Conservation (phyloP, 225 moss, liverwort and hornwort species). For the Polytrichum formosum region DNA sequence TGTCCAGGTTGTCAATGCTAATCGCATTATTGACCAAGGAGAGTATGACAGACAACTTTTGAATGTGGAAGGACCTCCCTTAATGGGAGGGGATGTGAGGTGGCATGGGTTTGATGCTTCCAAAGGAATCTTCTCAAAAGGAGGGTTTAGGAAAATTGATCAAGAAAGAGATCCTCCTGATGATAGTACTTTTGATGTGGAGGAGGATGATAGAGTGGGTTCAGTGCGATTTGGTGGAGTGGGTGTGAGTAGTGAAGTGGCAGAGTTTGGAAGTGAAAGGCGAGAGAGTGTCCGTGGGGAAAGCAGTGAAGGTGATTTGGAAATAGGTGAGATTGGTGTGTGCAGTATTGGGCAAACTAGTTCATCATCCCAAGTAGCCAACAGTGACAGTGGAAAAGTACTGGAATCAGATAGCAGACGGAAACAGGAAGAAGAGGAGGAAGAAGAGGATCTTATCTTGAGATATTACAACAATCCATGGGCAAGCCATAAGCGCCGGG, state of each 20-base stretch:
- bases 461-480: conserved; percentile 90
- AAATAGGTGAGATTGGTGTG: conserved; percentile 47
- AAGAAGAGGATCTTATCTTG: conserved; percentile 81
- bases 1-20: conserved; percentile 51
- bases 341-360: conserved; percentile 39
- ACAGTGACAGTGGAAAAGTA: conserved; percentile 28
- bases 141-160: conserved; percentile 54
- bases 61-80: conserved; percentile 55
- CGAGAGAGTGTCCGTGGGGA: conserved; percentile 79
- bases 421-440: conserved; percentile 71
- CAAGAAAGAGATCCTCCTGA: conserved; percentile 56
- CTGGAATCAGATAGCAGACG: conserved; percentile 48
- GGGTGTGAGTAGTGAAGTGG: conserved; percentile 81
- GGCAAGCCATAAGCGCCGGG: conserved; percentile 82
- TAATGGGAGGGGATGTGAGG: conserved; percentile 62
- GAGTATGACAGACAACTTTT: conserved; percentile 51
- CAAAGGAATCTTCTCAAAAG: conserved; percentile 38
- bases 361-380: conserved; percentile 44
- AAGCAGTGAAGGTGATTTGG: conserved; percentile 74
- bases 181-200: conserved; percentile 31
- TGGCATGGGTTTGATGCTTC: conserved; percentile 79
- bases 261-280: conserved; percentile 80
- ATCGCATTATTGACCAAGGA: conserved; percentile 61
- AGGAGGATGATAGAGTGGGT: conserved; percentile 41
- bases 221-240: conserved; percentile 77